Conservation (phyloP, 192 early-diverging fungal species). For the Nowakowskiella sp. region DNA sequence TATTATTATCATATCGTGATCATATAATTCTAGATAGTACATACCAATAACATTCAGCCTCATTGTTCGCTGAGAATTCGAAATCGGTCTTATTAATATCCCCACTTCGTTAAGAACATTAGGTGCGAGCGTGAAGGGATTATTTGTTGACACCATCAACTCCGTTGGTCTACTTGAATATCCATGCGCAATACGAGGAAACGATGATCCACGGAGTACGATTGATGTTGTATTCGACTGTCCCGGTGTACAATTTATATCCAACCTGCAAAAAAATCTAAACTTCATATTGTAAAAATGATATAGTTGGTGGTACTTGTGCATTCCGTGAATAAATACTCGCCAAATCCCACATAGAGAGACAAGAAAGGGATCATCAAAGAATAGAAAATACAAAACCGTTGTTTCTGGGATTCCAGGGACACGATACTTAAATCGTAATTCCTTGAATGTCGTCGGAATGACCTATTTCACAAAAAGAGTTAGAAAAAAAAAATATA, state of each 20-base stretch:
- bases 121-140: conserved; percentile 31
- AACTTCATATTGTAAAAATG: not conserved
- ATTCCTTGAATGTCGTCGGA: conserved; percentile 21
- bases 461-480: too few relatives aligned
- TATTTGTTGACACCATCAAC: conserved; percentile 14
- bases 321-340: conserved; percentile 32
- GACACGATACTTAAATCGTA: conserved; percentile 33
- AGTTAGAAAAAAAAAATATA: too few relatives aligned
- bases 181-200: conserved; percentile 25
- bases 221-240: conserved; percentile 33
- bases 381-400: conserved; percentile 36
- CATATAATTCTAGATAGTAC: not conserved
- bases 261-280: conserved; percentile 19
- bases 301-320: conserved; percentile 18
- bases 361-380: conserved; percentile 36
- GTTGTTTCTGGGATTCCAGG: conserved; percentile 19
- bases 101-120: conserved; percentile 37
- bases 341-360: conserved; percentile 33
- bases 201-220: conserved; percentile 30
- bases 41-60: conserved; percentile 42
- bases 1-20: too few relatives aligned
- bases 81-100: conserved; percentile 23
- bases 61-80: not conserved
- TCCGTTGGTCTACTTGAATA: conserved; percentile 23
- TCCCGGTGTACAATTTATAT: conserved; percentile 35